phyloP scores from a whole-genome alignment of 1,139 yeast species.

The Yamadazyma diospyri region DNA sequence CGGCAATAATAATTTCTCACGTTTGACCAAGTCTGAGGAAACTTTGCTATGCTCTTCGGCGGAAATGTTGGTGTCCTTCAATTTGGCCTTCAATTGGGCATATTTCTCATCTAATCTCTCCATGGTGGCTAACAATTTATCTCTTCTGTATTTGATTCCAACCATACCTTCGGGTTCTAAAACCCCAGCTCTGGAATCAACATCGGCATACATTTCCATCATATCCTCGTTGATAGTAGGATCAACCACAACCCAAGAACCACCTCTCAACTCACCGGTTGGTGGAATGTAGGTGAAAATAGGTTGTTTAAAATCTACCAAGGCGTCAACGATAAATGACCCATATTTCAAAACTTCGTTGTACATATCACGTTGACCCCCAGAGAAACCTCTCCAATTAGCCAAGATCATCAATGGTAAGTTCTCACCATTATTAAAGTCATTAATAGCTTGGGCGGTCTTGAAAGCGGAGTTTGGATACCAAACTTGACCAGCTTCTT shows the following conservation, averaged over 20 bases:
- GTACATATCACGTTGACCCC: constrained; percentile 99
- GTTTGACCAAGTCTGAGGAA: constrained; percentile 63
- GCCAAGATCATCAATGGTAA: constrained; percentile 96
- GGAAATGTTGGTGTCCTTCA: constrained; percentile 49
- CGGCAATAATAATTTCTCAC: constrained; percentile 81
- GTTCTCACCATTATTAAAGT: constrained; percentile 96
- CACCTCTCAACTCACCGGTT: constrained; percentile 97
- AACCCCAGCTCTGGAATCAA: constrained; percentile 96
- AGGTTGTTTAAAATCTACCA: constrained; percentile 94
- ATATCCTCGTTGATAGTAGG: constrained; percentile 94
- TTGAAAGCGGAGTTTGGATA: constrained; percentile 98
- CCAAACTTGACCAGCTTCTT: constrained; percentile 99
- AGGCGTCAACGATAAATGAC: constrained; percentile 92
- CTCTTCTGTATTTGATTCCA: constrained; percentile 94
- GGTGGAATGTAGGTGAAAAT: constrained; percentile 97
- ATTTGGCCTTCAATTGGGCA: constrained; percentile 58
- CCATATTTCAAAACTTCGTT: constrained; percentile 97
- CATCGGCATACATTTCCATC: constrained; percentile 99
- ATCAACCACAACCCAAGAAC: constrained; percentile 99
- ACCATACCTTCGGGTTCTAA: constrained; percentile 99
- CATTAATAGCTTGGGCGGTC: constrained; percentile 97
- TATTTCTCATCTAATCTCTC: constrained; percentile 79
- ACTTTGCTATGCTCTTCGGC: constrained; percentile 66
- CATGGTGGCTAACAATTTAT: constrained; percentile 86
- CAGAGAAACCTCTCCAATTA: constrained; percentile 99